Evolutionary conservation across 805 yeast species (phyloP).

Genomic region (Candida lessepsii): DNA sequence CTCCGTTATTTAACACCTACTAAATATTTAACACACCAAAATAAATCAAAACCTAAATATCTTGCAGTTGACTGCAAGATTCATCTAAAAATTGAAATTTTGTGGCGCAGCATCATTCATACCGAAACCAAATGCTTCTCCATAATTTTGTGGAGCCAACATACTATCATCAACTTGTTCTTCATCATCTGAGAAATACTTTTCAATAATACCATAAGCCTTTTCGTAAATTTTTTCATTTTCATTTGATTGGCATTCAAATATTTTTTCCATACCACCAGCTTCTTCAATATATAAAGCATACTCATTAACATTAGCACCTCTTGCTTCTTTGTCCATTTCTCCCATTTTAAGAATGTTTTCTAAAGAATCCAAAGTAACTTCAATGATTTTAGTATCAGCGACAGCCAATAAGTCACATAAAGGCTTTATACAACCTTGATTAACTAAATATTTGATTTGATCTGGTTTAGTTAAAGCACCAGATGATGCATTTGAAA

Average conservation of each 20-base stretch:
- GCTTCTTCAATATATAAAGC: constrained; percentile 95
- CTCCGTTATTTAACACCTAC: too few species aligned
- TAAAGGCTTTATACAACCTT: constrained; percentile 96
- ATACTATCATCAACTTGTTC: constrained; percentile 66
- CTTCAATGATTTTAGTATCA: constrained; percentile 90
- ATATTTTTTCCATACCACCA: constrained; percentile 96
- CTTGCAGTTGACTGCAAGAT: too few species aligned
- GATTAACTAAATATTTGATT: constrained; percentile 85
- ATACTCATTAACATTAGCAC: constrained; percentile 71
- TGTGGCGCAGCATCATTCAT: constrained; percentile 58
- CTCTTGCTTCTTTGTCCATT: constrained; percentile 76
- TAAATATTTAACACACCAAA: too few species aligned
- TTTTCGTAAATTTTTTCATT: constrained; percentile 91
- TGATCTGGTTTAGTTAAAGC: constrained; percentile 91
- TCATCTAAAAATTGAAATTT: constrained; percentile 46
- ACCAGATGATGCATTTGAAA: constrained; percentile 96
- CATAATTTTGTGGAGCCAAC: constrained; percentile 72
- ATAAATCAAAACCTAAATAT: too few species aligned
- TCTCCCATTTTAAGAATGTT: constrained; percentile 95
- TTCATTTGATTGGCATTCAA: constrained; percentile 86
- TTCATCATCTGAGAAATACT: constrained; percentile 81
- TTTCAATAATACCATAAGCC: constrained; percentile 86
- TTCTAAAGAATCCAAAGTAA: constrained; percentile 91
- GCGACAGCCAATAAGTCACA: constrained; percentile 88
- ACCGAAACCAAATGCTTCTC: constrained; percentile 88